Conservation (phyloP, 768 basidiomycete genomes). For the Boletus sp. region DNA sequence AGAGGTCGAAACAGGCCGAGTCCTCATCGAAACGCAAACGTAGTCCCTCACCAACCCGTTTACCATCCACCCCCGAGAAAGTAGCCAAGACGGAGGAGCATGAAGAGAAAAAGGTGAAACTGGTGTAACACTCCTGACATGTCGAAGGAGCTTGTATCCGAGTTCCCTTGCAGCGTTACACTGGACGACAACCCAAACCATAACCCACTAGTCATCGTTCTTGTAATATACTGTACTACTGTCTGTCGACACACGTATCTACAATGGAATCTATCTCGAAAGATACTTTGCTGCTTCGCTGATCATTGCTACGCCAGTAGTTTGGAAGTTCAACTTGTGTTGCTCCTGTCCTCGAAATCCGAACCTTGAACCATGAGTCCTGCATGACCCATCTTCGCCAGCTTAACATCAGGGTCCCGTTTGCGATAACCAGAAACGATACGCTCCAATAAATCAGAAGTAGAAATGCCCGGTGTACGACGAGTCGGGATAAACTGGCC, state of each 20-base stretch:
- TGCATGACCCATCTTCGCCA: conserved; percentile 81
- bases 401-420: conserved; percentile 84
- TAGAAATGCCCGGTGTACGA: conserved; percentile 92
- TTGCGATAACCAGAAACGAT: conserved; percentile 86
- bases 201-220: neutral
- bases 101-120: conserved; percentile 24
- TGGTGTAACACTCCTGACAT: neutral
- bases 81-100: conserved; percentile 9
- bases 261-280: neutral
- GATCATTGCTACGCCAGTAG: too few relatives aligned
- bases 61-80: neutral
- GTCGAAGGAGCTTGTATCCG: neutral
- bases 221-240: conserved; percentile 14
- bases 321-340: conserved; percentile 2
- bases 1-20: conserved; percentile 34
- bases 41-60: conserved; percentile 15
- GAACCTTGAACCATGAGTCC: conserved; percentile 64
- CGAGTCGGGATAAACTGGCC: conserved; percentile 95
- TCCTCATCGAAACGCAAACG: conserved; percentile 30
- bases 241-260: neutral
- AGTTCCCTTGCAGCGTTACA: too few relatives aligned
- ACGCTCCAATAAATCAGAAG: conserved; percentile 88
- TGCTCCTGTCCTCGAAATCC: conserved; percentile 18
- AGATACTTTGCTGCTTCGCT: neutral
- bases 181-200: neutral